phyloP scores from a whole-genome alignment of 192 early-diverging fungal species.

The Dispira parvispora region DNA sequence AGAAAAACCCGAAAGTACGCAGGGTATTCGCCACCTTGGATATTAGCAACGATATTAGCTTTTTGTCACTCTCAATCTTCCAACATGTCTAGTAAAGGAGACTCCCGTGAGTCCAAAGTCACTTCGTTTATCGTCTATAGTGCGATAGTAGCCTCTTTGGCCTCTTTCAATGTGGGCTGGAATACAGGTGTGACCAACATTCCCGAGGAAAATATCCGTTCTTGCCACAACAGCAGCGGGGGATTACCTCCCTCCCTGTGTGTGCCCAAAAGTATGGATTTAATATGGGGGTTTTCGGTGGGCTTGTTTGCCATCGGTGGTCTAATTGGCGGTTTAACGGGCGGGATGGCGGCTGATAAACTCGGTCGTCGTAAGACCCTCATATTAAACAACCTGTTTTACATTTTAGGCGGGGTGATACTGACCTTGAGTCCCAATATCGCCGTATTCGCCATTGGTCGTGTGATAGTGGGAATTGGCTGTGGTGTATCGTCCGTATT shows the following conservation, averaged over 20 bases:
- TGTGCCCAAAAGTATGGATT: conserved; percentile 18
- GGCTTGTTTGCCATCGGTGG: conserved; percentile 46
- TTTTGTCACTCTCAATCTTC: background rate
- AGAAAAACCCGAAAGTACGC: no score
- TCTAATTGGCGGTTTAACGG: conserved; percentile 45
- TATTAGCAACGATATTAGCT: no score
- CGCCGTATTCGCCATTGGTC: conserved; percentile 23
- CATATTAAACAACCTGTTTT: conserved; percentile 31
- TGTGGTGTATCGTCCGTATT: conserved; percentile 36
- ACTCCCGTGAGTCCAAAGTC: conserved; percentile 21
- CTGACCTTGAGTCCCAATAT: conserved; percentile 20
- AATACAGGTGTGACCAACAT: conserved; percentile 38
- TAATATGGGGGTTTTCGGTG: conserved; percentile 32
- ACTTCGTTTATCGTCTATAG: conserved; percentile 15
- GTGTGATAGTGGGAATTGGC: conserved; percentile 35
- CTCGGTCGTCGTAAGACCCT: conserved; percentile 47
- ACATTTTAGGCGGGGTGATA: conserved; percentile 24
- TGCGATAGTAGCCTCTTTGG: conserved; percentile 25
- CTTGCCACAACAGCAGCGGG: conserved; percentile 21
- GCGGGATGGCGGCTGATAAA: conserved; percentile 34
- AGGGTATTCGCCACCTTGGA: no score
- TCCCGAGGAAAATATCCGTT: conserved; percentile 33
- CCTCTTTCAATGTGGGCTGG: conserved; percentile 35
- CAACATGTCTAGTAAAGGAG: conserved; percentile 4
- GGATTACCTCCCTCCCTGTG: conserved; percentile 15